These are phyloP conservation scores for Fragosphaeria purpurea DNA, from an alignment of 2,329 filamentous ascomycete species.

Conservation along the genomic window DNA sequence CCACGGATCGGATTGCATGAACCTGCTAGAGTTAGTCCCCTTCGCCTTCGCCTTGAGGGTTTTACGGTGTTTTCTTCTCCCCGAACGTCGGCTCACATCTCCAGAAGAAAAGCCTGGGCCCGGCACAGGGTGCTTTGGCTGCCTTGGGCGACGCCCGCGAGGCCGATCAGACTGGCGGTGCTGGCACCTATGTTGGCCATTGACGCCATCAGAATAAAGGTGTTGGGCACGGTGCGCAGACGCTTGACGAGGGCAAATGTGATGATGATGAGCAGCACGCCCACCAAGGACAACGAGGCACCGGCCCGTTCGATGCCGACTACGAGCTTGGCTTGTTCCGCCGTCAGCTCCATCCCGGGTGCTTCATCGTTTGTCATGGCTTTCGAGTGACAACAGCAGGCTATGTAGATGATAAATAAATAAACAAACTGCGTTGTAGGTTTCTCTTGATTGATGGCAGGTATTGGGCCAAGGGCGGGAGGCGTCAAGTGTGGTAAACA, in stretches of 20 bases:
- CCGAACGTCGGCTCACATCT: constrained; percentile 45
- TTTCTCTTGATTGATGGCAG: no score
- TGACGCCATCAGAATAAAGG: constrained; percentile 52
- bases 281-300: constrained; percentile 41
- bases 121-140: constrained; percentile 49
- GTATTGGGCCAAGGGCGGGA: no score
- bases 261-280: constrained; percentile 41
- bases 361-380: constrained; percentile 7
- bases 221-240: constrained; percentile 49
- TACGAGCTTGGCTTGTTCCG: constrained; percentile 30
- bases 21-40: constrained; percentile 40
- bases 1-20: constrained; percentile 66
- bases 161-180: constrained; percentile 60
- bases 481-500: neutral
- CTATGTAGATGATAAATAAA: no score
- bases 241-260: constrained; percentile 41
- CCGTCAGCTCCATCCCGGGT: constrained; percentile 18
- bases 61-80: no score
- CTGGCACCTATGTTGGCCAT: constrained; percentile 50
- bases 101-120: constrained; percentile 50
- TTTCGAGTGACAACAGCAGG: neutral
- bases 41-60: neutral
- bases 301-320: constrained; percentile 42
- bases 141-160: constrained; percentile 49
- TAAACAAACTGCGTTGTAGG: no score